A percentile compares a stretch with the other conserved stretches of the same genome.
Evolutionary conservation across 495 filamentous ascomycete genomes (phyloP).

Genomic region (Penicillium coffeae): DNA sequence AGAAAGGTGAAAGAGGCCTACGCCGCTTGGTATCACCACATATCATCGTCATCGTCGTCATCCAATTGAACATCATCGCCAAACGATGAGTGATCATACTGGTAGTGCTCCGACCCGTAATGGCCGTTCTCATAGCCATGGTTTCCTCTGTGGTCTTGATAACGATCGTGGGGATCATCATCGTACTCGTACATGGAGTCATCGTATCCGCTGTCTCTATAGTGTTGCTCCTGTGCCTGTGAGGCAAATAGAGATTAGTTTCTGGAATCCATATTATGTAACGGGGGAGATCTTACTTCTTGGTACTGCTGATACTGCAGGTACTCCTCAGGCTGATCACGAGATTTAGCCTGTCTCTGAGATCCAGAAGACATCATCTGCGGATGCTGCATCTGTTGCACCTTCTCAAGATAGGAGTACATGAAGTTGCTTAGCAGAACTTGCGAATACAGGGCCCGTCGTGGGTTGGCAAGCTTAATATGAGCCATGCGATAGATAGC

Average conservation of each 20-base stretch:
- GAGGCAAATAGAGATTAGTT: background rate
- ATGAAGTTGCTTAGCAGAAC: slow-evolving; percentile 99
- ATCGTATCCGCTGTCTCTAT: slow-evolving; percentile 52
- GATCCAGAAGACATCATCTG: slow-evolving; percentile 64
- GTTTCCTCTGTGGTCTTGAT: slow-evolving; percentile 51
- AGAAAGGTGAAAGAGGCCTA: slow-evolving; percentile 17
- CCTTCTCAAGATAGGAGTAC: slow-evolving; percentile 98
- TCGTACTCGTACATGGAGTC: slow-evolving; percentile 59
- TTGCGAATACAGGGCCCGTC: slow-evolving; percentile 87
- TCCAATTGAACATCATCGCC: slow-evolving; percentile 47
- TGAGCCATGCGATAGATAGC: slow-evolving; percentile 99
- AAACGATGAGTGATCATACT: slow-evolving; percentile 49
- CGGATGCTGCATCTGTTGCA: slow-evolving; percentile 96
- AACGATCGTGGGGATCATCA: slow-evolving; percentile 46
- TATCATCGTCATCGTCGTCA: slow-evolving; percentile 52
- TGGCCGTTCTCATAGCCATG: slow-evolving; percentile 47
- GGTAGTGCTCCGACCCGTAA: slow-evolving; percentile 42
- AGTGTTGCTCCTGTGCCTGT: slow-evolving; percentile 47
- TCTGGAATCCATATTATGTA: background rate
- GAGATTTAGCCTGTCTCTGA: slow-evolving; percentile 58
- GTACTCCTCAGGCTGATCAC: slow-evolving; percentile 64
- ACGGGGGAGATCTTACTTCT: slow-evolving; percentile 51
- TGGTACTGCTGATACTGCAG: slow-evolving; percentile 61
- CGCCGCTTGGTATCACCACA: slow-evolving; percentile 46
- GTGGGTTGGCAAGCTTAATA: slow-evolving; percentile 96